These are phyloP conservation scores for Cydonia oblonga DNA, from an alignment of 331 rosid species.

Conservation along the genomic window DNA sequence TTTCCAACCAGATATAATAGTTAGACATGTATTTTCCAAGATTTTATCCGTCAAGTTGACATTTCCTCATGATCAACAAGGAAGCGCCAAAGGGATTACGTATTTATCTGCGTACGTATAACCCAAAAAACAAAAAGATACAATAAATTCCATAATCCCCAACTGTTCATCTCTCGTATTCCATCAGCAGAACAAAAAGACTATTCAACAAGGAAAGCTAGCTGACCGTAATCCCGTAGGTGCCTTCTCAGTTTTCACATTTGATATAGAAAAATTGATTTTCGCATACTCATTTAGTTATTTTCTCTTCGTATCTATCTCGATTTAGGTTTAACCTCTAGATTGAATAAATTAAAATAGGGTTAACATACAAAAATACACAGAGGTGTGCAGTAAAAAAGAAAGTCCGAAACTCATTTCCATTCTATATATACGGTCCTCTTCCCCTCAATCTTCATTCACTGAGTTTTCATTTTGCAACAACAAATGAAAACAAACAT, in stretches of 20 bases:
- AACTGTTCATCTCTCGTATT: no score
- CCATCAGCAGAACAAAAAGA: not conserved
- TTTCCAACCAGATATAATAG: no score
- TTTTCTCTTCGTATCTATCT: not conserved
- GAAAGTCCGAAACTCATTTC: not conserved
- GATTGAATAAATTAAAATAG: no score
- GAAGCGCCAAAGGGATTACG: no score
- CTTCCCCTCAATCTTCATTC: not conserved
- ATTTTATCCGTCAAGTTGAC: no score
- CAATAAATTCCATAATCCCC: not conserved
- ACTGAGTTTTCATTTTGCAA: not conserved
- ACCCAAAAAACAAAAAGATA: no score
- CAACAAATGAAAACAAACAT: not conserved
- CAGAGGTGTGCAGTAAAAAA: not conserved
- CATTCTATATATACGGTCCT: not conserved
- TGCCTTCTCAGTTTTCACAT: not conserved
- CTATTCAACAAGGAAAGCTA: not conserved
- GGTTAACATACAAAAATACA: not conserved
- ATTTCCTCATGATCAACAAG: no score
- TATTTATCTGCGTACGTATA: no score
- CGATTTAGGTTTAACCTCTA: no score
- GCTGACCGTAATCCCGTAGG: not conserved
- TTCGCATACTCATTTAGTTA: fast-evolving
- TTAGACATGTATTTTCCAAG: not conserved
- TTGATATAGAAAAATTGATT: no score